These are phyloP conservation scores for Kwoniella botswanensis DNA, from an alignment of 768 basidiomycete genomes.

Conservation along the genomic window DNA sequence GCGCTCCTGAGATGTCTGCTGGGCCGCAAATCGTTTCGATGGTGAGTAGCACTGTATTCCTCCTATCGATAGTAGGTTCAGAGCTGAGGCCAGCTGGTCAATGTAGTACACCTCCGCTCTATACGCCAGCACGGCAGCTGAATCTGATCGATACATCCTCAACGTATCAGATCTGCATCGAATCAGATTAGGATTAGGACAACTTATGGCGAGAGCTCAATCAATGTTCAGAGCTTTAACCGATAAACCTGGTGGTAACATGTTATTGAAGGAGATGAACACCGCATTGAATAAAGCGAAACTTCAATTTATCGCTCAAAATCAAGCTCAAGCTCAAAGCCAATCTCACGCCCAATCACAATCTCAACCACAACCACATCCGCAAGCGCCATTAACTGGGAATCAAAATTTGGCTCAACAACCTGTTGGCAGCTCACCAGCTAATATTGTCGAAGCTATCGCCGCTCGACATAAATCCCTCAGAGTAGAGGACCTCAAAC, in stretches of 20 bases:
- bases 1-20: slow-evolving; percentile 12
- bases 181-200: slow-evolving; percentile 8
- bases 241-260: slow-evolving; percentile 19
- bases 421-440: background rate
- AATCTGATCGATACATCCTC: slow-evolving; percentile 22
- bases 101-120: slow-evolving; percentile 21
- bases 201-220: slow-evolving; percentile 17
- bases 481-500: slow-evolving; percentile 52
- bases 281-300: slow-evolving; percentile 12
- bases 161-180: slow-evolving; percentile 12
- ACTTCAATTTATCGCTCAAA: background rate
- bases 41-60: slow-evolving; percentile 2
- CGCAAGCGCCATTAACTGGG: background rate
- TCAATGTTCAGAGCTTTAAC: slow-evolving; percentile 8
- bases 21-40: slow-evolving; percentile 19
- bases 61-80: background rate
- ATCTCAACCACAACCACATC: background rate
- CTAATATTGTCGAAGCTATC: slow-evolving; percentile 26
- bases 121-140: slow-evolving; percentile 17
- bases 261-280: slow-evolving; percentile 1
- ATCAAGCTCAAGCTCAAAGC: background rate
- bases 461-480: slow-evolving; percentile 42
- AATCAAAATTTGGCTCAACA: slow-evolving; percentile 2
- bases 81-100: background rate
- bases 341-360: background rate